These are phyloP conservation scores for Endothia cerciana DNA, from an alignment of 2,329 filamentous ascomycete species.

Conservation along the genomic window DNA sequence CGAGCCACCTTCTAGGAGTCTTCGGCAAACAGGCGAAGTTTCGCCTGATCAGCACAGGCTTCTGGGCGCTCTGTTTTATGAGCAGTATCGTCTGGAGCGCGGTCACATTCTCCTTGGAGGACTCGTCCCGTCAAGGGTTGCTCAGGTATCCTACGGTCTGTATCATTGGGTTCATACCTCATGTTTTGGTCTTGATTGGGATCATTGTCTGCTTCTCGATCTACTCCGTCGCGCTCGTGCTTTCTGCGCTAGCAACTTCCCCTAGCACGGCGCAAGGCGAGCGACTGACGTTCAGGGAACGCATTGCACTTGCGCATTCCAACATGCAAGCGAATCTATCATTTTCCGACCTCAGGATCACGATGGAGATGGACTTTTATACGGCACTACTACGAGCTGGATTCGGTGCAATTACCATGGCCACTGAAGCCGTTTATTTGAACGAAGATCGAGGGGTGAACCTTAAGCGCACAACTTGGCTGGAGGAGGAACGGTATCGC, in stretches of 20 bases:
- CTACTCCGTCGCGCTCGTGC: slow-evolving; percentile 73
- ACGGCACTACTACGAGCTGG: slow-evolving; percentile 85
- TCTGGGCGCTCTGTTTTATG: slow-evolving; percentile 94
- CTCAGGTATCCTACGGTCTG: slow-evolving; percentile 92
- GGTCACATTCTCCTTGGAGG: slow-evolving; percentile 62
- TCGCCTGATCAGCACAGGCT: slow-evolving; percentile 81
- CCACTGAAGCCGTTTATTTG: slow-evolving; percentile 92
- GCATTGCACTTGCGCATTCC: slow-evolving; percentile 72
- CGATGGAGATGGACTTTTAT: slow-evolving; percentile 93
- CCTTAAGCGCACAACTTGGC: slow-evolving; percentile 80
- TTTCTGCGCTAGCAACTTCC: slow-evolving; percentile 73
- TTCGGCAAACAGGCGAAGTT: slow-evolving; percentile 78
- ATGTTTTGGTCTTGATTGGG: slow-evolving; percentile 82
- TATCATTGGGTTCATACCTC: slow-evolving; percentile 92
- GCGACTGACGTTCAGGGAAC: slow-evolving; percentile 54
- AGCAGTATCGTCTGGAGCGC: slow-evolving; percentile 79
- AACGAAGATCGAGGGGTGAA: slow-evolving; percentile 83
- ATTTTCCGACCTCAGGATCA: slow-evolving; percentile 77
- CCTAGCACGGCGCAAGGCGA: slow-evolving; percentile 43
- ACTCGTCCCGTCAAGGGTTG: slow-evolving; percentile 66
- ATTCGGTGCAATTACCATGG: slow-evolving; percentile 87
- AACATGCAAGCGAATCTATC: slow-evolving; percentile 94
- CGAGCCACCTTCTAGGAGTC: slow-evolving; percentile 80
- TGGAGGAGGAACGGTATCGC: slow-evolving; percentile 82
- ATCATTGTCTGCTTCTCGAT: slow-evolving; percentile 77